Base-by-base conservation (phyloP, 2,329 filamentous ascomycete species). In the Celoporthe dispersa region DNA sequence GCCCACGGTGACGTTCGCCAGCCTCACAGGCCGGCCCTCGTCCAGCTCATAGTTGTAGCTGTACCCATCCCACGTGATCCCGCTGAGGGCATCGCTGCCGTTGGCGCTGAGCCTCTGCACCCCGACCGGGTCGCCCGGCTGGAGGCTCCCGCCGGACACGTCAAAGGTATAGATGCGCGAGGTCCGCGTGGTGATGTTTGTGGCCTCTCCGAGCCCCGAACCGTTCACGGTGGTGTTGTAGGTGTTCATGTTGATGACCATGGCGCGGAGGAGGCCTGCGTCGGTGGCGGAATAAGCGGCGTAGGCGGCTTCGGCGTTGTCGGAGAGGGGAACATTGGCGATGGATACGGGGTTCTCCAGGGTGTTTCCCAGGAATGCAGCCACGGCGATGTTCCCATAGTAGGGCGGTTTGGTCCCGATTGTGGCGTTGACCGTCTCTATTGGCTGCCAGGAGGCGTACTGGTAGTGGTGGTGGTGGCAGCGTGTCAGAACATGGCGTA, bases 331-430 rank as follows among this genome's bases (percentile, higher is more conserved):
- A 7, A 90, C 75, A 65, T 86, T 81, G n/a, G 81, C 79, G 33
- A 91, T 80, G 16, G 81, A 80, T 3, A 85, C 80, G 19, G 78
- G 73, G 31, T 72, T 72, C 3, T 71, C 68, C 3, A 73, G 75
- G 12, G 82, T 74, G 69, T 85, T 77, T 1, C 85, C 84, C 2
- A 91, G 77, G 74, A 88, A 86, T 1, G 84, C 83, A 0, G 89
- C 87, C 1, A 87, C 86, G 41, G 85, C 85, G 22, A 90, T 79
- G 76, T 87, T 88, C 22, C 87, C 88, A 74, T 91, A 91, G 77
- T 90, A 92, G 0, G 89, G 88, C 0, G 89, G 80, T 75, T 89
- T 90, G 28, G 88, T 91, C 19, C 87, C 88, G 1, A 83, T 80
- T 9, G 80, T 79, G 0, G 84, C 84, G 19, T 81, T 80, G 64